phyloP scores from a whole-genome alignment of 2,329 filamentous ascomycete genomes.

The Exophiala sideris region DNA sequence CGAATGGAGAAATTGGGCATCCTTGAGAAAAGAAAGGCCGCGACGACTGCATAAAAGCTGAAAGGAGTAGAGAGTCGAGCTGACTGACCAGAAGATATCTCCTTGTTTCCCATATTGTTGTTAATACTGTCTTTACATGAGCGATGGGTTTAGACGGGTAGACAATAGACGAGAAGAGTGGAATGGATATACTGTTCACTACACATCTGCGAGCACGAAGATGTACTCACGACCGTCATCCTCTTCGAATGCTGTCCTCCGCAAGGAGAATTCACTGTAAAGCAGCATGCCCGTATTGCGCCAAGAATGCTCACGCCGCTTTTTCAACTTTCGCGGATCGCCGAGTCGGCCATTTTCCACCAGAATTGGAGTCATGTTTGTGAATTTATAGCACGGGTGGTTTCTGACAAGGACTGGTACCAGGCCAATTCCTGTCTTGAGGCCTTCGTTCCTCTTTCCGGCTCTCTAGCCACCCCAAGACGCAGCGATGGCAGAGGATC shows the following conservation, averaged over 20 bases:
- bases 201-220: too few relatives aligned
- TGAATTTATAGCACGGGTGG: background rate
- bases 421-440: background rate
- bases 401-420: background rate
- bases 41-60: background rate
- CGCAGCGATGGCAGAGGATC: slow-evolving; percentile 28
- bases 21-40: slow-evolving; percentile 4
- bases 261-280: background rate
- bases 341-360: slow-evolving; percentile 3
- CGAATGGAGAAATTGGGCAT: slow-evolving; percentile 47
- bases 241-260: too few relatives aligned
- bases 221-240: too few relatives aligned
- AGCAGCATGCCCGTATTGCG: background rate
- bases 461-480: background rate
- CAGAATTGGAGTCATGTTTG: slow-evolving; percentile 13
- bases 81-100: too few relatives aligned
- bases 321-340: background rate
- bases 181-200: too few relatives aligned
- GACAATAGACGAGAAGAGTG: too few relatives aligned
- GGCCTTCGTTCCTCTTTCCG: background rate
- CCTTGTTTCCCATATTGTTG: too few relatives aligned
- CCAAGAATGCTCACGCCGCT: background rate
- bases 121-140: too few relatives aligned
- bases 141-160: too few relatives aligned
- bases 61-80: too few relatives aligned